These are phyloP conservation scores for Rhizomucor miehei DNA, from an alignment of 371 early-diverging fungal genomes.

Conservation along the genomic window DNA sequence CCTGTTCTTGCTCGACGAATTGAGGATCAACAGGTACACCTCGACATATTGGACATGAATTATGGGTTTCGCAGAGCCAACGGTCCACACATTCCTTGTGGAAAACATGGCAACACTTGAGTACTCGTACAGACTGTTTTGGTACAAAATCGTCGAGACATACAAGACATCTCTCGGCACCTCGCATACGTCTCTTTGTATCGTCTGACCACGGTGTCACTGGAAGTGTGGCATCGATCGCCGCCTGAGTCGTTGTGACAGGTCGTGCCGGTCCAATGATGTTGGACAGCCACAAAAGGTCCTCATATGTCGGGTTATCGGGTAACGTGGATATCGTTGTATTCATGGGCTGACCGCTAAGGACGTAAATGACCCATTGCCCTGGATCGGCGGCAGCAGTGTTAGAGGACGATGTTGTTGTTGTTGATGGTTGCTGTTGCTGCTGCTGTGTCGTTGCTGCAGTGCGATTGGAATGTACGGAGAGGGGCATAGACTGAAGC, in stretches of 20 bases:
- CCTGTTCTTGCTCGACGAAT: too few relatives aligned
- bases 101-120: constrained; percentile 81
- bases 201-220: constrained; percentile 34
- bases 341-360: constrained; percentile 16
- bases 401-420: constrained; percentile 3
- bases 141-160: constrained; percentile 71
- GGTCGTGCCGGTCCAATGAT: constrained; percentile 63
- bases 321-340: constrained; percentile 15
- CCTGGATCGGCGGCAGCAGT: constrained; percentile 5
- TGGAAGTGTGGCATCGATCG: constrained; percentile 41
- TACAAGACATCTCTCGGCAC: constrained; percentile 41
- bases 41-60: constrained; percentile 48
- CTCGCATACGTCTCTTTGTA: constrained; percentile 16
- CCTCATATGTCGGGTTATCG: constrained; percentile 55
- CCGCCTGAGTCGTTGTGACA: constrained; percentile 48
- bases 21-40: constrained; percentile 31
- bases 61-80: constrained; percentile 62
- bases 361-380: constrained; percentile 42
- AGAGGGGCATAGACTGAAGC: constrained; percentile 25
- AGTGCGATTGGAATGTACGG: constrained; percentile 20
- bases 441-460: constrained; percentile 2
- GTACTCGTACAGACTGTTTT: constrained; percentile 61
- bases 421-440: constrained; percentile 2
- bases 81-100: constrained; percentile 85
- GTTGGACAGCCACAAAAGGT: constrained; percentile 51